Conservation (phyloP, 1,139 yeast species). For the Kodamaea alishanica region DNA sequence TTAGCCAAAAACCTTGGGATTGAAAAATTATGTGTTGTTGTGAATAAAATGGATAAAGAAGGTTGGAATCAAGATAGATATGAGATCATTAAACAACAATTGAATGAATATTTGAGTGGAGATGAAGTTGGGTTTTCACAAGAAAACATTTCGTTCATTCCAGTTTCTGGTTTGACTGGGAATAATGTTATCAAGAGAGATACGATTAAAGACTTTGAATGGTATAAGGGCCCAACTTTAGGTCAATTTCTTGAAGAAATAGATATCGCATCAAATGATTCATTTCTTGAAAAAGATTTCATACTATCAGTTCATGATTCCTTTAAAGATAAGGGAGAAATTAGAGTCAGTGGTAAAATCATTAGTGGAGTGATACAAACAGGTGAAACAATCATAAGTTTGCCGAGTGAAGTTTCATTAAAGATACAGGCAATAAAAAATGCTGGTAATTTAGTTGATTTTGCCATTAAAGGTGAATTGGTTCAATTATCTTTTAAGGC, state of each 20-base stretch:
- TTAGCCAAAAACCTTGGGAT: constrained; percentile 82
- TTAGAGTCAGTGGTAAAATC: constrained; percentile 66
- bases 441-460: constrained; percentile 25
- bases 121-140: constrained; percentile 57
- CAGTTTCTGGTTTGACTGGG: constrained; percentile 85
- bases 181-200: constrained; percentile 63
- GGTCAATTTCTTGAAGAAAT: constrained; percentile 51
- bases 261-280: constrained; percentile 14
- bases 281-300: constrained; percentile 35
- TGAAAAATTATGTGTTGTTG: constrained; percentile 67
- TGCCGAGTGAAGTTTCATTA: constrained; percentile 47
- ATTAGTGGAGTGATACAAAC: constrained; percentile 72
- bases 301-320: constrained; percentile 52
- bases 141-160: constrained; percentile 61
- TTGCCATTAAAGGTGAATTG: constrained; percentile 70
- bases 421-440: constrained; percentile 33
- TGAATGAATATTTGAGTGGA: constrained; percentile 52
- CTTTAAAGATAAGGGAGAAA: constrained; percentile 22
- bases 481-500: constrained; percentile 55
- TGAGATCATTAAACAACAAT: constrained; percentile 54
- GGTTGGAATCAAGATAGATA: constrained; percentile 69
- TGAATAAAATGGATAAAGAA: constrained; percentile 82
- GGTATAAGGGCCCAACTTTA: constrained; percentile 70
- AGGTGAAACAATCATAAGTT: constrained; percentile 64
- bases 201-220: constrained; percentile 32